Percentiles rank a stretch among this genome's conserved stretches.
phyloP scores from a whole-genome alignment of 768 basidiomycete genomes.

The Tylopilus vinaceipallidus region DNA sequence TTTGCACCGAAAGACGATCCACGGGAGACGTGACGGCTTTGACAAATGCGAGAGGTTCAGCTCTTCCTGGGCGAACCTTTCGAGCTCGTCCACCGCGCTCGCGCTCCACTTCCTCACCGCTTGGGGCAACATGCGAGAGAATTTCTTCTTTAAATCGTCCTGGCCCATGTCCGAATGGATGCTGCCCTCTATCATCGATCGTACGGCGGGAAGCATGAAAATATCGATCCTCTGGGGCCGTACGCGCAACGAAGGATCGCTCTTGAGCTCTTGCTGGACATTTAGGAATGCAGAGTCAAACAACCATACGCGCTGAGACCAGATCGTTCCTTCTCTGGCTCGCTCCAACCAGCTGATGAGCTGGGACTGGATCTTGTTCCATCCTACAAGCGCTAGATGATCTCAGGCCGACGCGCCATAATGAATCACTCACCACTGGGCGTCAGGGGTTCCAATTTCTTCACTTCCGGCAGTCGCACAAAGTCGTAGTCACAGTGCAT shows the following conservation, averaged over 20 bases:
- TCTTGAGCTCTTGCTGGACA: background rate
- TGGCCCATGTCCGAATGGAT: background rate
- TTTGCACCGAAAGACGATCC: slow-evolving; percentile 13
- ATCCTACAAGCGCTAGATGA: slow-evolving; percentile 3
- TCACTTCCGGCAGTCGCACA: slow-evolving; percentile 5
- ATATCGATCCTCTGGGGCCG: slow-evolving; percentile 5
- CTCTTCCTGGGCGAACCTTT: slow-evolving; percentile 1
- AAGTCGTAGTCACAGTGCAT: background rate
- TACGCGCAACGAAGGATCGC: background rate
- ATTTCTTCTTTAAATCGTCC: background rate
- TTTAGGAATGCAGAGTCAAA: too few relatives aligned
- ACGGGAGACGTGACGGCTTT: slow-evolving; percentile 4
- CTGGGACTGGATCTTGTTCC: slow-evolving; percentile 4
- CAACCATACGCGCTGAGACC: background rate
- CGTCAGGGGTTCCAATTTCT: slow-evolving; percentile 1
- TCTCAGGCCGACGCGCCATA: too few relatives aligned
- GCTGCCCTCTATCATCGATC: background rate
- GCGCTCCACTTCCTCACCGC: slow-evolving; percentile 8
- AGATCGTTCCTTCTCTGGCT: background rate
- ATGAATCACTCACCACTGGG: slow-evolving; percentile 5
- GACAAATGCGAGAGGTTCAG: background rate
- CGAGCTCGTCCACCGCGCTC: slow-evolving; percentile 8
- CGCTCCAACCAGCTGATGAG: background rate
- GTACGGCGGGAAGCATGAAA: background rate
- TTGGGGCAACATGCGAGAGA: background rate